Evolutionary conservation across 129 eudicot genomes (phyloP).

Genomic region (Centella asiatica): DNA sequence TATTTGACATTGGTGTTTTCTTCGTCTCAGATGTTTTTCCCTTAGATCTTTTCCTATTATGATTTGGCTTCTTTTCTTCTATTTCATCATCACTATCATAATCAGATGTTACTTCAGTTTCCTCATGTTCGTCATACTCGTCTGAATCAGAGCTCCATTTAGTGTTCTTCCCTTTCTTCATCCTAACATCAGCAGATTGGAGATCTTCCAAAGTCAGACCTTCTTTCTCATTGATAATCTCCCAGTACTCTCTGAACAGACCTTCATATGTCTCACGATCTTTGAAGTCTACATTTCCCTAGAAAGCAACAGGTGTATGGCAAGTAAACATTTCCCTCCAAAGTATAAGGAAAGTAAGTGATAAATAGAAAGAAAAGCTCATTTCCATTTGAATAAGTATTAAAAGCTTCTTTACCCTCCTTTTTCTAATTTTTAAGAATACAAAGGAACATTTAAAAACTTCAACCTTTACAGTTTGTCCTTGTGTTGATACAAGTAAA

Average conservation of each 20-base stretch:
- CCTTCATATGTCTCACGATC: slow-evolving; percentile 61
- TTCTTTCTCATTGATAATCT: slow-evolving; percentile 46
- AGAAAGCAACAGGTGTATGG: slow-evolving; percentile 19
- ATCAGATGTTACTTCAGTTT: slow-evolving; percentile 19
- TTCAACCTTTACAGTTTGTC: too few species aligned
- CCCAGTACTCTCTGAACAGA: slow-evolving; percentile 68
- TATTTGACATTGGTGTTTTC: slow-evolving; percentile 20
- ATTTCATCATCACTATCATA: slow-evolving; percentile 26
- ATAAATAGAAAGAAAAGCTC: background rate
- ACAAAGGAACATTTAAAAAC: too few species aligned
- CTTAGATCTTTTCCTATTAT: slow-evolving; percentile 27
- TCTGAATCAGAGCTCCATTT: slow-evolving; percentile 29
- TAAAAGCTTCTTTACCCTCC: too few species aligned
- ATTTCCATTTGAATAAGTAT: too few species aligned
- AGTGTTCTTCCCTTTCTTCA: slow-evolving; percentile 27
- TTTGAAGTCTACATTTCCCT: slow-evolving; percentile 61
- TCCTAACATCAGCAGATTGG: slow-evolving; percentile 22
- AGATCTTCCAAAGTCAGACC: slow-evolving; percentile 39
- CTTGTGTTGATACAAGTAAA: too few species aligned
- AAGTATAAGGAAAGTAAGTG: too few species aligned
- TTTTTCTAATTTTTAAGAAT: too few species aligned
- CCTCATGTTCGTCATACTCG: slow-evolving; percentile 31
- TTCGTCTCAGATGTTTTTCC: slow-evolving; percentile 17
- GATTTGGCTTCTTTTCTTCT: slow-evolving; percentile 17
- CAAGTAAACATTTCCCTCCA: background rate